Evolutionary conservation across 2,329 filamentous ascomycete genomes (phyloP).

Genomic region (Pseudogymnoascus sp.): DNA sequence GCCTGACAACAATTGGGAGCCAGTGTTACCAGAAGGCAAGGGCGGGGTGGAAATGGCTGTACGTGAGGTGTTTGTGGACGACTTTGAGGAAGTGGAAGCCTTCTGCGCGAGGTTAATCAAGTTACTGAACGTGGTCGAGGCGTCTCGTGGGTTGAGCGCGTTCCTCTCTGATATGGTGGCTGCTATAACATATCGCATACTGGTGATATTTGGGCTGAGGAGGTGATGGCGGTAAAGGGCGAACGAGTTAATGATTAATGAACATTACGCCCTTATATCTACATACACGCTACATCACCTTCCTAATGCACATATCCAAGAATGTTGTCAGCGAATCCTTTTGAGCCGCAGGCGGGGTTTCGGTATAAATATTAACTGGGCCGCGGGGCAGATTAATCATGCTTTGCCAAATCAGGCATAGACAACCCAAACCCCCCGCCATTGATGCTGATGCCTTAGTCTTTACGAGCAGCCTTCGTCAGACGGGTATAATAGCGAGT

Average conservation of each 20-base stretch:
- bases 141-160: constrained; percentile 47
- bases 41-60: constrained; percentile 36
- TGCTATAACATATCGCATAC: constrained; percentile 21
- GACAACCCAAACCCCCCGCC: not conserved
- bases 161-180: constrained; percentile 24
- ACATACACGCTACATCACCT: not conserved
- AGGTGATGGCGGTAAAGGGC: constrained; percentile 5
- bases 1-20: constrained; percentile 33
- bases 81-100: constrained; percentile 48
- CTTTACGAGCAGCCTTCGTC: not conserved
- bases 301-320: not conserved
- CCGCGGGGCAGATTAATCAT: not conserved
- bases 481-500: not conserved
- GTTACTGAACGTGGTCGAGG: constrained; percentile 45
- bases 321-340: not conserved
- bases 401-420: not conserved
- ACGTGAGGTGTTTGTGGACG: constrained; percentile 56
- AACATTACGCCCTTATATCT: not conserved
- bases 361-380: not conserved
- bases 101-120: constrained; percentile 48
- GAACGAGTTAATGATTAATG: not conserved
- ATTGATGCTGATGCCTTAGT: not conserved
- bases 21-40: constrained; percentile 15
- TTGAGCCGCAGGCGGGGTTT: not conserved
- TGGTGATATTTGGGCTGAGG: not conserved